Conservation (phyloP, 2,329 filamentous ascomycete genomes). For the Alternaria atra region DNA sequence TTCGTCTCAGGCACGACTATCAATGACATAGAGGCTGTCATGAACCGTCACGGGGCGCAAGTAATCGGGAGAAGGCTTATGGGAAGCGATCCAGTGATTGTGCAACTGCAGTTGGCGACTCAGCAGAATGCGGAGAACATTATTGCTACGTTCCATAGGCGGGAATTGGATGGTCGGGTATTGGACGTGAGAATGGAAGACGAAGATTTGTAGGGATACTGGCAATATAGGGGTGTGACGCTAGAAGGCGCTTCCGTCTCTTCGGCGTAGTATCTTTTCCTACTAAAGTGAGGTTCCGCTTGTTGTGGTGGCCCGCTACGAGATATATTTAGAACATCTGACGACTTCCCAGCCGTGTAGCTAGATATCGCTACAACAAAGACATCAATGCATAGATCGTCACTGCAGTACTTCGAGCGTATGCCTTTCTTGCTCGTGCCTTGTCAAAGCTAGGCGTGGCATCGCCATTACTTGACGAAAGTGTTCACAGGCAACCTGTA, state of each 20-base stretch:
- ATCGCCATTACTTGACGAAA: constrained; percentile 37
- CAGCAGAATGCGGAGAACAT: background rate
- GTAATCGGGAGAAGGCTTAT: background rate
- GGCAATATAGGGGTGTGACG: background rate
- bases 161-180: background rate
- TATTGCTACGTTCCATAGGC: background rate
- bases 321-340: background rate
- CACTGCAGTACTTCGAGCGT: too few relatives aligned
- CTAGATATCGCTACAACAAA: background rate
- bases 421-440: background rate
- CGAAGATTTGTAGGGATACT: background rate
- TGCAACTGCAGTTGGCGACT: background rate
- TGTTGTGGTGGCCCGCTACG: background rate
- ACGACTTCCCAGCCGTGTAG: background rate
- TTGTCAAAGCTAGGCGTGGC: background rate
- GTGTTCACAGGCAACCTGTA: constrained; percentile 49
- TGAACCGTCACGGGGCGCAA: background rate
- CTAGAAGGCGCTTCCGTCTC: background rate
- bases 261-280: background rate
- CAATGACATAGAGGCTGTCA: background rate
- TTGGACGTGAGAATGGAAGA: background rate
- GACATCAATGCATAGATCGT: background rate
- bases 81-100: background rate
- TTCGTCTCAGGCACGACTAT: background rate
- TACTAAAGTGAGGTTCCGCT: background rate